Base-by-base conservation (phyloP, 306 rosid genomes). In the Rosa chinensis region DNA sequence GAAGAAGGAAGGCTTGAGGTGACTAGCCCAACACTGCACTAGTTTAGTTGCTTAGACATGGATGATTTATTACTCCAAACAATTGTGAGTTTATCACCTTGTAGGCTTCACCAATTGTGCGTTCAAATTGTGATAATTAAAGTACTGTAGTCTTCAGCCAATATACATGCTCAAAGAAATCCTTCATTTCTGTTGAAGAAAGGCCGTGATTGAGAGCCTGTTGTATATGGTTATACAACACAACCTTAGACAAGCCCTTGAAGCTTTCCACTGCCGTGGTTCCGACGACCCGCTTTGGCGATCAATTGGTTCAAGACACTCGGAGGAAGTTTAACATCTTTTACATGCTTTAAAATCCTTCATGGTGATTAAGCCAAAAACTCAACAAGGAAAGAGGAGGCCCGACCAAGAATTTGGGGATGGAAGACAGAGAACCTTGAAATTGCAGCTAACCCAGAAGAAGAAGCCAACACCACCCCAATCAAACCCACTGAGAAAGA, bases 301-400 rank as follows among this genome's bases (percentile, higher is more conserved):
- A 25, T 25, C 25, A 25, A 25, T 25, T 25, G 25, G 25, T 25
- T 25, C 89, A 63, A 92, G 94, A 25, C 25, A 0, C 25, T 25
- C 0, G 25, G 25, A 25, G 25, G 25, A 25, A 25, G 25, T 25
- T 25, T 25, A 25, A 25, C 28, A 25, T 25, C 0, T 25, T 25
- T 25, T 25, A 32, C 37, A 32, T 32, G 37, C 37, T 32, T 32
- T 32, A 2, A 32, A 32, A 32, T 32, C 37, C 37, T 32, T 32
- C 37, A 32, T 32, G 37, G 37, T 32, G 37, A 32, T 32, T 32
- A 32, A 32, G 3, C 37, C 37, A 32, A 32, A 32, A 32, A 32
- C 37, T 32, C 37, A 32, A 32, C 37, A 2, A 32, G 37, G 67
- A 59, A 66, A 28, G 59, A 32, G 23, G 14, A 28, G 20, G 9